Evolutionary conservation across 1,284 basidiomycete genomes (phyloP).

Genomic region (Moniliophthora roreri): DNA sequence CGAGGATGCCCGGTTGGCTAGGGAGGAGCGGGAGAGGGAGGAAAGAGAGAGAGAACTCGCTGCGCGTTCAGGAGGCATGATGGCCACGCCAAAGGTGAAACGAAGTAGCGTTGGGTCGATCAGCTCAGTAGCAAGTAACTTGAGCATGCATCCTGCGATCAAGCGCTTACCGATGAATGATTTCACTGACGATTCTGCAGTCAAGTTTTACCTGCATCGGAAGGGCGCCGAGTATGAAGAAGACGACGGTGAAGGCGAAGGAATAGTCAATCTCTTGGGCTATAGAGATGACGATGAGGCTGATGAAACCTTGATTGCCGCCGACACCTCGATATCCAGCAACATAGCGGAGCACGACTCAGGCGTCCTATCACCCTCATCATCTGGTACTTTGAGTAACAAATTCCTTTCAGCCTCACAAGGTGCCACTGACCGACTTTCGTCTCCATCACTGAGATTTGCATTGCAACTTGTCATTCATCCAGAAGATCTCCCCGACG

Average conservation of each 20-base stretch:
- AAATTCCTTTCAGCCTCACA: conserved; percentile 42
- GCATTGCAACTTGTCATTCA: conserved; percentile 86
- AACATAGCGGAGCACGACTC: conserved; percentile 14
- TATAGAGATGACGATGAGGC: conserved; percentile 36
- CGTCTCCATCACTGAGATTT: conserved; percentile 80
- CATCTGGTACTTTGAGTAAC: conserved; percentile 15
- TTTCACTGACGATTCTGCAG: conserved; percentile 94
- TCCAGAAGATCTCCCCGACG: conserved; percentile 88
- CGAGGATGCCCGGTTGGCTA: conserved; percentile 65
- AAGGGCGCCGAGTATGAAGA: conserved; percentile 24
- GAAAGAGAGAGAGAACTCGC: conserved; percentile 39
- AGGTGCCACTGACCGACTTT: conserved; percentile 61
- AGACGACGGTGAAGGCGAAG: conserved; percentile 30
- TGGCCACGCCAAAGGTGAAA: conserved; percentile 73
- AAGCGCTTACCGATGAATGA: conserved; percentile 93
- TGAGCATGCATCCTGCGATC: conserved; percentile 93
- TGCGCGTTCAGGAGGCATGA: not conserved
- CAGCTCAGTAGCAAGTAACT: conserved; percentile 86
- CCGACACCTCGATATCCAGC: conserved; percentile 32
- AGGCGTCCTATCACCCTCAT: conserved; percentile 9
- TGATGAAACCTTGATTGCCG: conserved; percentile 54
- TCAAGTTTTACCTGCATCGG: conserved; percentile 93
- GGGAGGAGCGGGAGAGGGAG: conserved; percentile 1
- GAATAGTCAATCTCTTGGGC: conserved; percentile 15
- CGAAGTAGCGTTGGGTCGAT: conserved; percentile 92